Evolutionary conservation across 2,329 filamentous ascomycete species (phyloP), one percentile per base, ranked within the genome.

Genomic region (Scedosporium minutisporum): DNA sequence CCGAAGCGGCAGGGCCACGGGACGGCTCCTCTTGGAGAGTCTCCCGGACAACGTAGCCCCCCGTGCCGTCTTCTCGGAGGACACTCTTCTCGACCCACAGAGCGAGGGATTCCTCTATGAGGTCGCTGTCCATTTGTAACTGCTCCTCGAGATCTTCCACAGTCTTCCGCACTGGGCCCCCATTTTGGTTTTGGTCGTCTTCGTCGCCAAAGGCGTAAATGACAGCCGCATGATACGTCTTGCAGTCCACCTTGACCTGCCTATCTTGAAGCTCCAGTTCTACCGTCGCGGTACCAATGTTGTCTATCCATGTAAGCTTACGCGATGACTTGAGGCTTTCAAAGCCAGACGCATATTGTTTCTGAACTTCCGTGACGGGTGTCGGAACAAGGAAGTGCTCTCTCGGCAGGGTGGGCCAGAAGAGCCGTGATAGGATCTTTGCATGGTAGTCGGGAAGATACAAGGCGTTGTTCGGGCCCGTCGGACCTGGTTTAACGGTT

Each of bases 381-480:
- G 73, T 64, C 1, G 90, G 90, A 3, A 92, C 77, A 23, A 76
- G 72, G 71, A 92, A 92, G 2, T 80, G 78, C 63, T 91, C 88
- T 64, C 87, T 83, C 59, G 89, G 84, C 23, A 96, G 79, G 9
- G 87, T 83, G 0, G 95, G 95, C 95, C 95, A 99, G 78, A 96
- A 99, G 65, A 96, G 86, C 23, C 92, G 86, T 0, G 93, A 97
- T 4, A 97, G 79, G 60, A 97, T 93, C 71, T 95, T 93, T 33
- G 91, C 86, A 68, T 93, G 88, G 61, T 90, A 85, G 14, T 81
- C 74, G 2, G 78, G 65, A 16, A 44, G 21, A 9, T 6, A 25
- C 2, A 71, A 65, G 9, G 65, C 58, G 60, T 66, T 65, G 58
- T 66, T 51, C 65, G 67, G 57, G 51, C 64, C 67, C 44, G 69